Conservation (phyloP, 208 protist genomes). For the Crithidia thermophila region DNA sequence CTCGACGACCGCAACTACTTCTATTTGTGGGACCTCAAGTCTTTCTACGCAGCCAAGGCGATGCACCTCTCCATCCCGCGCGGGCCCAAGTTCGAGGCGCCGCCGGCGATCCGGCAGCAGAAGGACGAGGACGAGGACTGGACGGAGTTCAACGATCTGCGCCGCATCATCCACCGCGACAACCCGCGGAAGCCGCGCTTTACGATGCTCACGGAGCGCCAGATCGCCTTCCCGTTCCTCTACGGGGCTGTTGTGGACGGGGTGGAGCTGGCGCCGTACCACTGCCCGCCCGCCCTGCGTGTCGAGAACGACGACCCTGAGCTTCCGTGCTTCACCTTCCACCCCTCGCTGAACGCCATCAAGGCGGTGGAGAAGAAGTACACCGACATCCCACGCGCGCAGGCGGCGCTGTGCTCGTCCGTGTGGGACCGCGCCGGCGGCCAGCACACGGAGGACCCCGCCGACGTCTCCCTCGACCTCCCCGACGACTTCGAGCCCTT, state of each 20-base stretch:
- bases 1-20: conserved; percentile 99
- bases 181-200: conserved; percentile 87
- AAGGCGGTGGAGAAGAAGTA: conserved; percentile 70
- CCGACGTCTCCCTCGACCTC: conserved; percentile 32
- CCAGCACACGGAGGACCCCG: conserved; percentile 32
- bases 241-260: conserved; percentile 98
- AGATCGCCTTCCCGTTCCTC: conserved; percentile 99
- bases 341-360: conserved; percentile 99
- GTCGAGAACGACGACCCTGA: conserved; percentile 97
- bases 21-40: conserved; percentile 99
- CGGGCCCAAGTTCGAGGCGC: conserved; percentile 97
- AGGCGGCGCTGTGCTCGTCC: conserved; percentile 48
- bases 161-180: conserved; percentile 99
- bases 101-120: conserved; percentile 42
- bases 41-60: conserved; percentile 99
- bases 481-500: conserved; percentile 84
- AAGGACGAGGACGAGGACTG: conserved; percentile 98
- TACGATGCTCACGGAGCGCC: conserved; percentile 99
- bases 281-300: conserved; percentile 92
- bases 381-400: conserved; percentile 24
- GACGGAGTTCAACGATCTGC: conserved; percentile 99
- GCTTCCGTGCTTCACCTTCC: conserved; percentile 99
- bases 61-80: conserved; percentile 99
- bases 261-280: conserved; percentile 95
- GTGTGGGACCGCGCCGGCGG: conserved; percentile 21